These are phyloP conservation scores for Xylariaceae sp. DNA, from an alignment of 2,329 filamentous ascomycete genomes.

Conservation along the genomic window DNA sequence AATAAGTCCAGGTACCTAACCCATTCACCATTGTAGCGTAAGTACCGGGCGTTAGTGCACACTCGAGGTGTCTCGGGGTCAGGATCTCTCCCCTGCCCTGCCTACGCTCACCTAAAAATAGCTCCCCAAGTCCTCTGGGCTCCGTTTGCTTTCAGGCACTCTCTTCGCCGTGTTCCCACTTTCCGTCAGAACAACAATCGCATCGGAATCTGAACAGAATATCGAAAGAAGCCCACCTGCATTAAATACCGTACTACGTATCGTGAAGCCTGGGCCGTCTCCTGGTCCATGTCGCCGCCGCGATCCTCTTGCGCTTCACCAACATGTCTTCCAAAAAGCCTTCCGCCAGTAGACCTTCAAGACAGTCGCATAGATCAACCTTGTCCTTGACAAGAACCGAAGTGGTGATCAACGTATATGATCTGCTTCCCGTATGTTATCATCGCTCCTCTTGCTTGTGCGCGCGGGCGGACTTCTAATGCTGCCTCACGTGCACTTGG, in stretches of 20 bases:
- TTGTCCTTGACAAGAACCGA: slow-evolving; percentile 67
- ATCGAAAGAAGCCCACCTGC: neutral
- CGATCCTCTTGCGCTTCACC: slow-evolving; percentile 24
- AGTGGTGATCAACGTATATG: slow-evolving; percentile 72
- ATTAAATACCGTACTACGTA: neutral
- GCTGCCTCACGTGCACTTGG: neutral
- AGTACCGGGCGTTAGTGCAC: no score
- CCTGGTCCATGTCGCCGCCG: neutral
- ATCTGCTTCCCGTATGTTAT: slow-evolving; percentile 61
- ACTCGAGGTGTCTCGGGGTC: no score
- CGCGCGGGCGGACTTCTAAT: neutral
- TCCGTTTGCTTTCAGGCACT: neutral
- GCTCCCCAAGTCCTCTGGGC: neutral
- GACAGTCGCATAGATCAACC: slow-evolving; percentile 55
- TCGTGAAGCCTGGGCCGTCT: neutral
- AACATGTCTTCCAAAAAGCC: slow-evolving; percentile 43
- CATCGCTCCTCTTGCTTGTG: neutral
- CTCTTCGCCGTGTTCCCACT: neutral
- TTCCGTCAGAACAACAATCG: neutral
- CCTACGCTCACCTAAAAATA: neutral
- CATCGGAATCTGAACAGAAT: neutral
- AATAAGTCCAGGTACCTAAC: no score
- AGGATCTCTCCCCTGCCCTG: neutral
- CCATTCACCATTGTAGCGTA: no score
- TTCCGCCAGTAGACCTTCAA: slow-evolving; percentile 34